phyloP scores from a whole-genome alignment of 352 stramenopile genomes.

The Pythium oligandrum region DNA sequence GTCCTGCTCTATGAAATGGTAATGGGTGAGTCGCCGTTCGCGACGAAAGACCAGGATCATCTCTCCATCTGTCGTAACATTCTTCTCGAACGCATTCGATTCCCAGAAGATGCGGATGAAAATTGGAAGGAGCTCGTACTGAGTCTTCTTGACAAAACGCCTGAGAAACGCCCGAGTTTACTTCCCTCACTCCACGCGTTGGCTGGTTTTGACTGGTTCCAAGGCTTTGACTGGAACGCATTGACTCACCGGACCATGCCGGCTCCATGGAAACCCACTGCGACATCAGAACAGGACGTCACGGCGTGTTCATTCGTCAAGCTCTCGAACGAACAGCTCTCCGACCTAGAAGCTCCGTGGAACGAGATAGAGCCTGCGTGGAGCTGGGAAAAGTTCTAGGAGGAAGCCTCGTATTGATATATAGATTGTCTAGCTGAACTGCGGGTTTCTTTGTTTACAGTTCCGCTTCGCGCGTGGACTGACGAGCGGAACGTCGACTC shows the following conservation, averaged over 20 bases:
- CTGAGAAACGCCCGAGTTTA: slow-evolving; percentile 35
- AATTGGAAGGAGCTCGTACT: slow-evolving; percentile 35
- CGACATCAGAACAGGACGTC: too few relatives aligned
- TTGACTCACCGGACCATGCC: slow-evolving; percentile 24
- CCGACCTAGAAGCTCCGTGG: slow-evolving; percentile 26
- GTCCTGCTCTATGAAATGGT: slow-evolving; percentile 54
- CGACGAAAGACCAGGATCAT: slow-evolving; percentile 25
- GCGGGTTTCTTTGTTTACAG: too few relatives aligned
- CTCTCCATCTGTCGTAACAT: slow-evolving; percentile 30
- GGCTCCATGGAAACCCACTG: slow-evolving; percentile 32
- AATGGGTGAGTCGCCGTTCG: slow-evolving; percentile 33
- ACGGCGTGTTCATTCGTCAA: slow-evolving; percentile 7
- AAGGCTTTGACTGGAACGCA: slow-evolving; percentile 38
- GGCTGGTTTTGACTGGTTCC: slow-evolving; percentile 29
- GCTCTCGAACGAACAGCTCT: slow-evolving; percentile 28
- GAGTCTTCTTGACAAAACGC: slow-evolving; percentile 35
- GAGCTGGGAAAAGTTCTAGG: slow-evolving; percentile 37
- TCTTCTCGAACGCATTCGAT: slow-evolving; percentile 21
- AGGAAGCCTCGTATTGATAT: neutral
- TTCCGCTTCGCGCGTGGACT: neutral
- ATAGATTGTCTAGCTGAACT: too few relatives aligned
- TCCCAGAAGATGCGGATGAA: slow-evolving; percentile 23
- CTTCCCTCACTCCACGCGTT: neutral
- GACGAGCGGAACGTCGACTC: neutral
- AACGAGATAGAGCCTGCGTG: slow-evolving; percentile 22